phyloP scores from a whole-genome alignment of 768 basidiomycete genomes.

The Suillus ampliporus region DNA sequence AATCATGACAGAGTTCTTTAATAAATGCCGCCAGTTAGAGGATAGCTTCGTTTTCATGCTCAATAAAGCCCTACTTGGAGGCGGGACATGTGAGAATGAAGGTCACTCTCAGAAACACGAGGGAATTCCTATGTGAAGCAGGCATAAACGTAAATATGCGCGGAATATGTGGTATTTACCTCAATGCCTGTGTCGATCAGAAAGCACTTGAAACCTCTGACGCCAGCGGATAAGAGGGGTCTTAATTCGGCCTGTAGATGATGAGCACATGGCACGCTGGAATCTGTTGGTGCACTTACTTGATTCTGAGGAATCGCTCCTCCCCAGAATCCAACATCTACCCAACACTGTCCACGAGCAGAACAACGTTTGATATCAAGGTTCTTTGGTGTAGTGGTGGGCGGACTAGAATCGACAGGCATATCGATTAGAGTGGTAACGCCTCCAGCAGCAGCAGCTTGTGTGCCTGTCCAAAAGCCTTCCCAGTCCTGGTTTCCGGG shows the following conservation, averaged over 20 bases:
- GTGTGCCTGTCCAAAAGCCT: conserved; percentile 90
- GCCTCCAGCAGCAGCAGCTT: conserved; percentile 91
- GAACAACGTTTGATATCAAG: conserved; percentile 72
- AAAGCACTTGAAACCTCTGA: conserved; percentile 97
- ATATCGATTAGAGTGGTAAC: conserved; percentile 96
- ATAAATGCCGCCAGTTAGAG: conserved; percentile 52
- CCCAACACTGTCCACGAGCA: conserved; percentile 70
- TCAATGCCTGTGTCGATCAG: conserved; percentile 95
- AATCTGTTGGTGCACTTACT: conserved; percentile 42
- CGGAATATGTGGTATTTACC: conserved; percentile 44
- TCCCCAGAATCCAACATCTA: conserved; percentile 86
- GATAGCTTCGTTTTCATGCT: conserved; percentile 4
- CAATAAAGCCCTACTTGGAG: conserved; percentile 58
- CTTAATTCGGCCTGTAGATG: conserved; percentile 64
- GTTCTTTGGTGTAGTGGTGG: conserved; percentile 85
- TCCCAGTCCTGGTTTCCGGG: conserved; percentile 95
- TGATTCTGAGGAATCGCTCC: conserved; percentile 93
- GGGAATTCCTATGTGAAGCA: conserved; percentile 80
- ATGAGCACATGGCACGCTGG: conserved; percentile 1
- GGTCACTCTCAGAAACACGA: conserved; percentile 73
- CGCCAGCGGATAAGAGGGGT: conserved; percentile 78
- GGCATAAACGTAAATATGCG: conserved; percentile 15
- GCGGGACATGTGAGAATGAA: conserved; percentile 71
- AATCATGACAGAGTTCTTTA: conserved; percentile 64
- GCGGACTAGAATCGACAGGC: conserved; percentile 97